Conservation (phyloP, 495 filamentous ascomycete genomes). For the Hypomontagnella submonticulosa region DNA sequence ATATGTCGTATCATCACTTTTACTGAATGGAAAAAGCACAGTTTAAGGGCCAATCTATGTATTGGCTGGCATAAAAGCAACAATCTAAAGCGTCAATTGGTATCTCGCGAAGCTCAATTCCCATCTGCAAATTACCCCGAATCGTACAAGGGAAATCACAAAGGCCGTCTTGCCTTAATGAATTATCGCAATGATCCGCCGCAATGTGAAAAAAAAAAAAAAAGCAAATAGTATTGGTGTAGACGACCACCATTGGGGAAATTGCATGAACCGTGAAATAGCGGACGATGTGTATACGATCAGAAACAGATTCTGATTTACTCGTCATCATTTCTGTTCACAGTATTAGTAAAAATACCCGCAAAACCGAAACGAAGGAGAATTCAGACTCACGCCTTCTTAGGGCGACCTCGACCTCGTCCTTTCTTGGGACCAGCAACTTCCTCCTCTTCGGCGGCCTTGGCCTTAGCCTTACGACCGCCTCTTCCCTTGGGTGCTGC, state of each 20-base stretch:
- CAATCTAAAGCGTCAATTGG: constrained; percentile 31
- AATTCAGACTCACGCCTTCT: constrained; percentile 23
- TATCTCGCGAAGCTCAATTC: constrained; percentile 35
- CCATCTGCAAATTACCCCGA: constrained; percentile 3
- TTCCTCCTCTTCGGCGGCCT: constrained; percentile 18
- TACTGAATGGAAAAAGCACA: no score
- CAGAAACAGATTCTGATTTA: neutral
- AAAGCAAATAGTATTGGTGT: constrained; percentile 8
- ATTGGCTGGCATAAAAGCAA: constrained; percentile 5
- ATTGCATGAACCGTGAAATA: neutral
- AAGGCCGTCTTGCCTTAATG: constrained; percentile 2
- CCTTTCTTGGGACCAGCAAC: constrained; percentile 24
- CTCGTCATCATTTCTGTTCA: constrained; percentile 1
- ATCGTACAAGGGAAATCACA: constrained; percentile 9
- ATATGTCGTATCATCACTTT: no score
- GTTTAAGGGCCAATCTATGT: neutral
- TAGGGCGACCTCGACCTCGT: constrained; percentile 37
- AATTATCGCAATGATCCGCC: neutral
- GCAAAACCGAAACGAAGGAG: neutral
- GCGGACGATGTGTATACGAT: neutral
- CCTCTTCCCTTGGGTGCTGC: constrained; percentile 43
- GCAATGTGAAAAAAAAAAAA: constrained; percentile 21
- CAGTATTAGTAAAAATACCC: neutral
- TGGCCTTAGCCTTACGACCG: constrained; percentile 43
- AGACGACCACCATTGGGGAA: neutral